phyloP scores from a whole-genome alignment of 306 rosid genomes.

The Trifolium subterraneum region DNA sequence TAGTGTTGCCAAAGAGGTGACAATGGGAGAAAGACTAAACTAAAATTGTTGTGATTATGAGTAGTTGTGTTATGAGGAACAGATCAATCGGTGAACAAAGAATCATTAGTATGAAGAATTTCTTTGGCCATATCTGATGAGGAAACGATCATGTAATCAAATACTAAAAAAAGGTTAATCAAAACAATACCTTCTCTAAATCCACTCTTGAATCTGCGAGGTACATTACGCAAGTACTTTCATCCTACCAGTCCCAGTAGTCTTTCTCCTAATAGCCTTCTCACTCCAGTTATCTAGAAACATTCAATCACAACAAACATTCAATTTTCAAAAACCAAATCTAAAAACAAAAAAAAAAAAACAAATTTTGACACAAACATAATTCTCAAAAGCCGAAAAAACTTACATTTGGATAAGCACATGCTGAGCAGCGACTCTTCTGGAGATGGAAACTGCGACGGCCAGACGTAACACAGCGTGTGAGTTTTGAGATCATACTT shows the following conservation, averaged over 20 bases:
- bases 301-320: background rate
- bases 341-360: background rate
- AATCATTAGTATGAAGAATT: too few species aligned
- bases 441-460: slow-evolving; percentile 99
- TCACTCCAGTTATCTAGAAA: slow-evolving; percentile 90
- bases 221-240: slow-evolving; percentile 90
- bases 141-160: too few species aligned
- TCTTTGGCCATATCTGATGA: too few species aligned
- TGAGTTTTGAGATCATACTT: too few species aligned
- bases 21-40: too few species aligned
- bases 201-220: slow-evolving; percentile 99
- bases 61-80: too few species aligned
- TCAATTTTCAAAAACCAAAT: background rate
- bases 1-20: too few species aligned
- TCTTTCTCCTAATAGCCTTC: slow-evolving; percentile 96
- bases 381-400: background rate
- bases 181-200: slow-evolving; percentile 89
- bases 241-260: slow-evolving; percentile 99
- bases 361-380: background rate
- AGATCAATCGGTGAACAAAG: too few species aligned
- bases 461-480: slow-evolving; percentile 94
- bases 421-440: slow-evolving; percentile 94
- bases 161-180: too few species aligned
- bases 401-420: slow-evolving; percentile 84
- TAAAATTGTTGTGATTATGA: too few species aligned